Base-by-base conservation (phyloP, 345 rosid genomes). In the Pugionium cornutum region DNA sequence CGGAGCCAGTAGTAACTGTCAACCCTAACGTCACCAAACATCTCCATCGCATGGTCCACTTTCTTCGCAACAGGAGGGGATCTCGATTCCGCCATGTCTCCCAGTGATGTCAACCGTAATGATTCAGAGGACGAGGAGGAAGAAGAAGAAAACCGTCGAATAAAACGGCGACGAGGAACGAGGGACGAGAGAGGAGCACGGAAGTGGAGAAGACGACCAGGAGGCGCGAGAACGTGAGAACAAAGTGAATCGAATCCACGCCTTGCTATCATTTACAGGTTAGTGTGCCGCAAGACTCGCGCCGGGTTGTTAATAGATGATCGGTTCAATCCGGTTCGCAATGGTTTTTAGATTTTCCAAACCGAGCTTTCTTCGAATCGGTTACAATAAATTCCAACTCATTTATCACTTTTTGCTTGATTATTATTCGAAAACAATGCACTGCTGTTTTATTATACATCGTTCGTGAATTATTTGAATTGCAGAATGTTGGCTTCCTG, bases 1-100 rank as follows among this genome's bases (percentile, higher is more conserved):
- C 96, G 96, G 8, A 92, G 96, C 98, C 97, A 89, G 83, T 92
- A 89, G 79, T 92, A 83, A 57, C 84, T 79, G 66, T 92, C 98
- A 2, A 83, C 67, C 66, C 98, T 81, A 33, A 80, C 77, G 60
- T 92, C 97, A 4, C 91, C 89, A 67, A 89, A 87, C 86, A 86
- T 10, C 82, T 88, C 83, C 89, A 89, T 84, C 39, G 44, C 78
- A 69, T 86, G 87, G 66, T 87, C 84, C 37, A 83, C 87, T 73
- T 92, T 92, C 86, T 87, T 86, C 45, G 94, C 89, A 64, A 64
- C 81, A 34, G 94, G 96, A 70, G 91, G 87, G 1, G 70, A 32
- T 70, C 58, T 64, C 39, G 67, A 52, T 66, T 64, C 79, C 67
- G 67, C 70, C 71, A 65, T 75, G 9, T 65, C 35, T 43, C 11